Base-by-base conservation (phyloP, 169 alveolate species). In the Amoebophrya sp. region DNA sequence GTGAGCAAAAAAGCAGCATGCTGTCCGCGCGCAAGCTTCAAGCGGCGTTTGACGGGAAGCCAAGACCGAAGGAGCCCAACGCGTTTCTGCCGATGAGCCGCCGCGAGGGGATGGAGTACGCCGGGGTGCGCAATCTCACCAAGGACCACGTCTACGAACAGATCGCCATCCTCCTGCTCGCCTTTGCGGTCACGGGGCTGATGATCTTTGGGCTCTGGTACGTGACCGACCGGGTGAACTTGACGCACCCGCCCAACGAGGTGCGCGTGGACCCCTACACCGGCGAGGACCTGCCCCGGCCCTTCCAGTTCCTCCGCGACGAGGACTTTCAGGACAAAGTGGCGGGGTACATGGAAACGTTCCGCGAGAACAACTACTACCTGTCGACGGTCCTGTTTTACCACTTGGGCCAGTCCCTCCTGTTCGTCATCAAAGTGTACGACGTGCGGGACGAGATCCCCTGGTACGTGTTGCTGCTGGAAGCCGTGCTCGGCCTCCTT, bases 271-370 rank as follows among this genome's bases (percentile, higher is more conserved):
- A 66, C 83, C 83, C 83, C 32, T 0, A 7, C 32, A 66, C 83
- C 35, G 83, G 83, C 83, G 83, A 66, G 83, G 83, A 66, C 83
- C 35, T 66, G 83, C 83, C 83, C 83, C 29, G 83, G 18, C 83
- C 83, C 32, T 66, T 66, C 83, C 83, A 66, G 29, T 66, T 25
- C 83, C 35, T 66, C 10, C 83, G 83, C 18, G 29, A 18, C 12
- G 83, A 66, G 35, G 32, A 66, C 32, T 66, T 66, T 66, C 83
- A 66, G 83, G 83, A 66, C 29, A 7, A 25, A 7, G 35, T n/a
- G 32, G 83, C 0, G 83, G 32, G 18, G 35, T 1, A 1, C 38
- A 66, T 66, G 83, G 35, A 66, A 1, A 25, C 18, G 32, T 25
- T 66, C 35, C 35, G 83, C 83, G 83, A 66, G 83, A 66, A 66